These are phyloP conservation scores for Suhomyces bribrorum DNA, from an alignment of 1,139 yeast genomes.

Conservation along the genomic window DNA sequence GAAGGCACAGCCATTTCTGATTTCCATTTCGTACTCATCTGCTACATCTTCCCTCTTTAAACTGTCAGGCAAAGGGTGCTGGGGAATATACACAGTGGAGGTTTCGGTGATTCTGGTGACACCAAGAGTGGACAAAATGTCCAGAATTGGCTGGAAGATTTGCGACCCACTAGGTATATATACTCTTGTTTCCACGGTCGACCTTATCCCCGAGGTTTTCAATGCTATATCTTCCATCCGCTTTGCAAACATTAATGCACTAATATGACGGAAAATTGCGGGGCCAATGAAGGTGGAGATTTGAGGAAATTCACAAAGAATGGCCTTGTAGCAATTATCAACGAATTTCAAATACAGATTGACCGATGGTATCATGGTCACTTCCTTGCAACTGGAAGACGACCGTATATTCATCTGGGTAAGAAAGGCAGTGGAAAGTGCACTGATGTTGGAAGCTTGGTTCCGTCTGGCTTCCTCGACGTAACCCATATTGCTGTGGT, in stretches of 20 bases:
- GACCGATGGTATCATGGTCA: slow-evolving; percentile 10
- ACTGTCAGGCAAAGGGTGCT: slow-evolving; percentile 9
- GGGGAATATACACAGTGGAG: slow-evolving; percentile 10
- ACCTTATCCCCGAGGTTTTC: slow-evolving; percentile 10
- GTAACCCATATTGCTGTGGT: slow-evolving; percentile 2
- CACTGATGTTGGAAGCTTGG: slow-evolving; percentile 7
- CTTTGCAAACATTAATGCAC: slow-evolving; percentile 11
- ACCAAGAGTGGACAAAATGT: slow-evolving; percentile 8
- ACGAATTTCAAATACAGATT: slow-evolving; percentile 9
- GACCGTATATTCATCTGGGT: slow-evolving; percentile 4
- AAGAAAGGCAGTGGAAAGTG: slow-evolving; percentile 6
- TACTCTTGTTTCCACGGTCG: slow-evolving; percentile 10
- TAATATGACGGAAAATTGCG: slow-evolving; percentile 10
- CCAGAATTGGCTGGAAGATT: slow-evolving; percentile 11
- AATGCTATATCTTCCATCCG: slow-evolving; percentile 10
- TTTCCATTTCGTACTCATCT: slow-evolving; percentile 10
- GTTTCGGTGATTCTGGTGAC: slow-evolving; percentile 9
- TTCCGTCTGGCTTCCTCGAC: slow-evolving; percentile 5
- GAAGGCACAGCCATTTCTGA: slow-evolving; percentile 12
- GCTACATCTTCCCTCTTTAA: slow-evolving; percentile 7
- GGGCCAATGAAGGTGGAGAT: slow-evolving; percentile 9
- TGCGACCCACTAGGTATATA: slow-evolving; percentile 9
- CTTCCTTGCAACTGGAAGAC: slow-evolving; percentile 7
- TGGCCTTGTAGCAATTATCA: slow-evolving; percentile 8
- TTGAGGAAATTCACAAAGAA: slow-evolving; percentile 7